phyloP scores from a whole-genome alignment of 495 filamentous ascomycete genomes.

The Podospora didyma region DNA sequence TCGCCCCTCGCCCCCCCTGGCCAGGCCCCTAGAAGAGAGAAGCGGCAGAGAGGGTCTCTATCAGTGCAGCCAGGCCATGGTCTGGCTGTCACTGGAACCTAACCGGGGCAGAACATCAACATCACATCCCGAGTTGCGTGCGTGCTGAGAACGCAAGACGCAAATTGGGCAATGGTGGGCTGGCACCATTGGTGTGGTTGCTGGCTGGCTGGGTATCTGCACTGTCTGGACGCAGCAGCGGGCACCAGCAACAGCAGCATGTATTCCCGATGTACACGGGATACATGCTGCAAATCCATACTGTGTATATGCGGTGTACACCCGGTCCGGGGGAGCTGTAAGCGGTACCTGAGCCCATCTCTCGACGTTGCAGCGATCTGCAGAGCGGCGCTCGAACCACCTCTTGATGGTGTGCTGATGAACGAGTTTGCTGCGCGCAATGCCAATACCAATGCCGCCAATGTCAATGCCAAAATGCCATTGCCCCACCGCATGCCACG shows the following conservation, averaged over 20 bases:
- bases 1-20: background rate
- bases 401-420: background rate
- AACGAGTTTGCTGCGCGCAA: background rate
- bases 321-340: background rate
- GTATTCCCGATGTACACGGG: background rate
- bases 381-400: conserved; percentile 1
- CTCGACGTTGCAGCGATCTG: background rate
- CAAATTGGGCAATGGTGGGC: no score
- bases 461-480: no score
- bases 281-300: background rate
- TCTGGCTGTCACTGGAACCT: background rate
- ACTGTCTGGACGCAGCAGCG: no score
- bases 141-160: background rate
- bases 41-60: background rate
- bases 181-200: no score
- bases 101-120: background rate
- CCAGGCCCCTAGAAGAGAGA: background rate
- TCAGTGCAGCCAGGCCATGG: background rate
- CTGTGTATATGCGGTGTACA: background rate
- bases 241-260: no score
- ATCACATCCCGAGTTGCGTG: background rate
- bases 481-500: background rate
- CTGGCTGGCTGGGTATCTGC: no score
- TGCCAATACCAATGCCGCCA: background rate
- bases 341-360: background rate